Evolutionary conservation across 208 protist genomes (phyloP).

Genomic region (Leishmania martiniquensis): DNA sequence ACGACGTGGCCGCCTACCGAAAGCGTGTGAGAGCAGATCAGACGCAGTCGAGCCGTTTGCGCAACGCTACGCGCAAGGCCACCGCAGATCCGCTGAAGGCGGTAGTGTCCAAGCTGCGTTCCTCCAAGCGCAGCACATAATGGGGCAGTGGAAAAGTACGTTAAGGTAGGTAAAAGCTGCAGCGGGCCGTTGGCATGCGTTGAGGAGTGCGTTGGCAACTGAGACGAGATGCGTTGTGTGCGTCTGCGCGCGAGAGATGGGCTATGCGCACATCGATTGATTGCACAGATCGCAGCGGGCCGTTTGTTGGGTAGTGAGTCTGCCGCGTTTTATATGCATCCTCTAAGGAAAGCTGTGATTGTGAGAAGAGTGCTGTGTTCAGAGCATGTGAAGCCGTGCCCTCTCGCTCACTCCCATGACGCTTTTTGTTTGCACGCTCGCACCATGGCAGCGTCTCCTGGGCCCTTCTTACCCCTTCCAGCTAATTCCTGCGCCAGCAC

Average conservation of each 20-base stretch:
- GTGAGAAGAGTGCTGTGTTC: not conserved
- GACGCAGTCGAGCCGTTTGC: slow-evolving; percentile 43
- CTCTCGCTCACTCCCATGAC: not conserved
- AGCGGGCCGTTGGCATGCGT: not conserved
- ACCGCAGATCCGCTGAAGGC: slow-evolving; percentile 63
- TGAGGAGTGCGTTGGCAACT: not conserved
- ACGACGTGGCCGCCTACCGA: slow-evolving; percentile 71
- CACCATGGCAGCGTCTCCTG: not conserved
- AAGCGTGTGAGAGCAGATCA: slow-evolving; percentile 72
- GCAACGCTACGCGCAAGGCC: slow-evolving; percentile 37
- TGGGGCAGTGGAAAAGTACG: not conserved
- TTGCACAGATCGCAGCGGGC: not conserved
- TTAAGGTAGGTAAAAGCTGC: not conserved
- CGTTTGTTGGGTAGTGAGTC: not conserved
- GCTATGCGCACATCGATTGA: not conserved
- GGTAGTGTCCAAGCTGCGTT: slow-evolving; percentile 58
- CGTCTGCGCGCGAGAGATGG: not conserved
- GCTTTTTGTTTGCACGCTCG: not conserved
- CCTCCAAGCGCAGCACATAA: slow-evolving; percentile 47
- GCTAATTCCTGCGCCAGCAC: not conserved
- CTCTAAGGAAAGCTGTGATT: not conserved
- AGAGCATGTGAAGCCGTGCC: not conserved
- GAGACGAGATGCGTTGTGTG: not conserved
- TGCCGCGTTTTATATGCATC: not conserved
- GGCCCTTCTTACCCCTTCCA: not conserved